Evolutionary conservation across 345 rosid species (phyloP).

Genomic region (Heritiera littoralis): DNA sequence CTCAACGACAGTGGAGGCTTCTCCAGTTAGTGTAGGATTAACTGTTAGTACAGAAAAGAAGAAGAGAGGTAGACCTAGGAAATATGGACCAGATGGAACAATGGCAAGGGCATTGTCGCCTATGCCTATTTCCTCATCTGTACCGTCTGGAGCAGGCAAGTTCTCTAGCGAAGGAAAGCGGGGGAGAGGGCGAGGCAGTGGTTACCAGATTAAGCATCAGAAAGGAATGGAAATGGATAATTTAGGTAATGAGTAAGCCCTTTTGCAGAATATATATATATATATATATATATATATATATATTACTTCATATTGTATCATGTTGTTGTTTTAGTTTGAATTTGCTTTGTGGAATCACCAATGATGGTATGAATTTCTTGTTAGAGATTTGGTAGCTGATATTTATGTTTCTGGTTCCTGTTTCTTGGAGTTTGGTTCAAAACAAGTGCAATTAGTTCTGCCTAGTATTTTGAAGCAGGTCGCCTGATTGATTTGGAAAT

Average conservation of each 20-base stretch:
- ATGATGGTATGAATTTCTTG: background rate
- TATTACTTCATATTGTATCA: background rate
- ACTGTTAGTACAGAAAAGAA: constrained; percentile 55
- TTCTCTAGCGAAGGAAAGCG: constrained; percentile 47
- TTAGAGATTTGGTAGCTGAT: background rate
- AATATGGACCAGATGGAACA: constrained; percentile 70
- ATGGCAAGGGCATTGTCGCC: constrained; percentile 50
- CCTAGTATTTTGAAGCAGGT: constrained; percentile 14
- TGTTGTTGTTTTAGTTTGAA: background rate
- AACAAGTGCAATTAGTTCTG: background rate
- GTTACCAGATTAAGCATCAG: constrained; percentile 48
- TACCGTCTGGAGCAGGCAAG: constrained; percentile 40
- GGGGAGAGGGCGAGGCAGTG: constrained; percentile 50
- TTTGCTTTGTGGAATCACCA: background rate
- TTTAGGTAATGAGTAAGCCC: constrained; percentile 41
- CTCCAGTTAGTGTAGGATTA: constrained; percentile 46
- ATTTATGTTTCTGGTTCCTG: constrained; percentile 16
- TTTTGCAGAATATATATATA: background rate
- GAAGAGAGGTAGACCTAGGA: constrained; percentile 87
- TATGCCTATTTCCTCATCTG: constrained; percentile 54
- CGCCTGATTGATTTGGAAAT: constrained; percentile 18
- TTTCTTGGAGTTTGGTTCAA: constrained; percentile 3
- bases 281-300: too few species aligned
- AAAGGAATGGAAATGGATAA: constrained; percentile 50
- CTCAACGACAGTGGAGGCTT: constrained; percentile 37